Evolutionary conservation across 257 asterid genomes (phyloP).

Genomic region (Linaria vulgaris): DNA sequence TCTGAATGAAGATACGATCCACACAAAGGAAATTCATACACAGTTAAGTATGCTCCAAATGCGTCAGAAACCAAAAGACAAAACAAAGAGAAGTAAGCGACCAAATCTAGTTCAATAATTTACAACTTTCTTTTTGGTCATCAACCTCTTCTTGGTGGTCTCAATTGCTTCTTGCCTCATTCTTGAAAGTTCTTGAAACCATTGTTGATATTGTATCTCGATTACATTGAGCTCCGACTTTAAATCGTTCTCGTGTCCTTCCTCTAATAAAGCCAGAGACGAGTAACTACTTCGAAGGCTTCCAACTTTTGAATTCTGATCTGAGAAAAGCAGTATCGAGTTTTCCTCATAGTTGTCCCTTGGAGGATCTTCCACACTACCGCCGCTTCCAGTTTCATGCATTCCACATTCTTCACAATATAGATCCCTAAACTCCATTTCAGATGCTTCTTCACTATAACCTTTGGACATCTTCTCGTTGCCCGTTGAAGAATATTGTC

Average conservation of each 20-base stretch:
- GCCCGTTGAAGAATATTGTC: slow-evolving; percentile 32
- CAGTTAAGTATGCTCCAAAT: neutral
- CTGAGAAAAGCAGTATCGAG: slow-evolving; percentile 23
- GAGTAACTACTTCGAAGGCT: slow-evolving; percentile 36
- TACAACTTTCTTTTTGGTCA: slow-evolving; percentile 32
- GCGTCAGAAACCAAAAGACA: slow-evolving; percentile 1
- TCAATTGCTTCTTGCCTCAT: slow-evolving; percentile 36
- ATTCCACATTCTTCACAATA: slow-evolving; percentile 37
- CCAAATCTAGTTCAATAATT: slow-evolving; percentile 19
- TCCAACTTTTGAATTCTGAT: slow-evolving; percentile 23
- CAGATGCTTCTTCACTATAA: slow-evolving; percentile 33
- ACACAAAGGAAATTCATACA: too few relatives aligned
- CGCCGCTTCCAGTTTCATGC: slow-evolving; percentile 30
- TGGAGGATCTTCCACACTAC: slow-evolving; percentile 28
- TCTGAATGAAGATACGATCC: too few relatives aligned
- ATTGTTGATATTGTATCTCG: slow-evolving; percentile 33
- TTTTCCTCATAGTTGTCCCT: slow-evolving; percentile 28
- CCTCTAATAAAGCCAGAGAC: slow-evolving; percentile 27
- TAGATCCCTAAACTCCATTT: slow-evolving; percentile 39
- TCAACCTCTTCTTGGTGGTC: slow-evolving; percentile 47
- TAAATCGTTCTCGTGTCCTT: slow-evolving; percentile 26
- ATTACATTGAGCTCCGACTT: slow-evolving; percentile 33
- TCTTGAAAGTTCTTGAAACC: slow-evolving; percentile 33
- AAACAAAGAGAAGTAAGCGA: neutral
- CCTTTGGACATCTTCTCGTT: slow-evolving; percentile 29